Conservation (phyloP, 2,329 filamentous ascomycete genomes). For the Zasmidium angulare region DNA sequence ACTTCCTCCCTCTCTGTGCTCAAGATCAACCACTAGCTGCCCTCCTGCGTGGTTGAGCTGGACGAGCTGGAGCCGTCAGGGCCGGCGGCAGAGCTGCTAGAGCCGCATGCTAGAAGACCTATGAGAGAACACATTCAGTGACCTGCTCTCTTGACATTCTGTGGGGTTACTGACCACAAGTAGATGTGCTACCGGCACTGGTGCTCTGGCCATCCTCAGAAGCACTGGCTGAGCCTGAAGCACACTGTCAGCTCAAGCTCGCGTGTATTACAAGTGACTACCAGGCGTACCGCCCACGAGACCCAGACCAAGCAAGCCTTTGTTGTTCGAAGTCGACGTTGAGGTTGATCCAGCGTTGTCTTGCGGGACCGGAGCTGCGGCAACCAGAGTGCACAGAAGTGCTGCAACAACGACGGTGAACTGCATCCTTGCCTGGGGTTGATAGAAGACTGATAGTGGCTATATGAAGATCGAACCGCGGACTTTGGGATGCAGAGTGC, state of each 20-base stretch:
- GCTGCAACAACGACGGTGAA: background rate
- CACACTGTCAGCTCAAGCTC: background rate
- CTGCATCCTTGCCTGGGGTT: no score
- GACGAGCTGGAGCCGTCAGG: background rate
- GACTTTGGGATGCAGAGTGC: no score
- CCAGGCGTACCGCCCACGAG: background rate
- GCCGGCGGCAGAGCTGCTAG: background rate
- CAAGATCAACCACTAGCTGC: background rate
- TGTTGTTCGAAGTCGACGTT: background rate
- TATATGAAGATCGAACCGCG: no score
- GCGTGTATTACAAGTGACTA: background rate
- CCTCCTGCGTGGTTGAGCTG: background rate
- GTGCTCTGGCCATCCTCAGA: background rate
- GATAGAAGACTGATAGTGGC: no score
- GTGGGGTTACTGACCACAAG: background rate
- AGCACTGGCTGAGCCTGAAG: background rate
- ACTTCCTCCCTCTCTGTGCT: no score
- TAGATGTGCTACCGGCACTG: background rate
- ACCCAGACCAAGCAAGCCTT: background rate
- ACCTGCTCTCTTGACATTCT: background rate
- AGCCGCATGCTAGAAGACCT: background rate
- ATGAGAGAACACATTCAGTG: background rate
- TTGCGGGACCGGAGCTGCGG: background rate
- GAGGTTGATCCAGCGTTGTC: background rate
- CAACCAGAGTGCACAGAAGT: background rate